Percentiles rank a stretch among this genome's conserved stretches.
These are phyloP conservation scores for Xylariaceae sp. DNA, from an alignment of 2,329 filamentous ascomycete species.

Conservation along the genomic window DNA sequence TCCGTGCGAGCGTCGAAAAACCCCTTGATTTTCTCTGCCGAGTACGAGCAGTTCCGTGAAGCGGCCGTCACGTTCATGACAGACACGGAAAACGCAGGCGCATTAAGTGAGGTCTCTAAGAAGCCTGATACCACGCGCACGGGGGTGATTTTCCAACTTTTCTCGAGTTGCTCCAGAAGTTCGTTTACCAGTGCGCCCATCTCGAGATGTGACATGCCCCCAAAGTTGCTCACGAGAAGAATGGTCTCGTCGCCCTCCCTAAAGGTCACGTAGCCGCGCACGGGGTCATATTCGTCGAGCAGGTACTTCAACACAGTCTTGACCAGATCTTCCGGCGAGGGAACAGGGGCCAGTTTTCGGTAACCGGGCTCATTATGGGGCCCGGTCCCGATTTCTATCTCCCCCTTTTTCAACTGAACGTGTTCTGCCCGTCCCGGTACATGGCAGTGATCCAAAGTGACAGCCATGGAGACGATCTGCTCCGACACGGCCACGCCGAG, in stretches of 20 bases:
- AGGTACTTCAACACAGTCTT: conserved; percentile 55
- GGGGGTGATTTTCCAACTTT: conserved; percentile 44
- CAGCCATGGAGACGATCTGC: conserved; percentile 53
- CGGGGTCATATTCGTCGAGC: conserved; percentile 51
- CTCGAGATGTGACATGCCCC: conserved; percentile 54
- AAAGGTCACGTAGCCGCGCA: conserved; percentile 48
- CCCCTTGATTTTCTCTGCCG: conserved; percentile 49
- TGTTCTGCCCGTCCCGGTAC: conserved; percentile 49
- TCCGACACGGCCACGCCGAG: conserved; percentile 46
- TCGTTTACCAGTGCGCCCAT: conserved; percentile 51
- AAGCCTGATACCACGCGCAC: conserved; percentile 56
- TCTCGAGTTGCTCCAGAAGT: conserved; percentile 45
- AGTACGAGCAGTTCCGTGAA: conserved; percentile 41
- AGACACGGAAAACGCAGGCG: conserved; percentile 64
- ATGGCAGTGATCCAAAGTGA: conserved; percentile 57
- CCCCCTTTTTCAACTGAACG: conserved; percentile 43
- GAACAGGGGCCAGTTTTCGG: conserved; percentile 49
- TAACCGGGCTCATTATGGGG: conserved; percentile 63
- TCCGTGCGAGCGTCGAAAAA: conserved; percentile 62
- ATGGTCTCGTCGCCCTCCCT: conserved; percentile 43
- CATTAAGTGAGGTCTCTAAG: conserved; percentile 68
- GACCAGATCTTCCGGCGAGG: conserved; percentile 45
- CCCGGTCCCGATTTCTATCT: conserved; percentile 60
- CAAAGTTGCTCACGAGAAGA: conserved; percentile 55
- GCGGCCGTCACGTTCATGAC: conserved; percentile 54